phyloP scores from a whole-genome alignment of 1,284 basidiomycete species.

The Pascua sp. region DNA sequence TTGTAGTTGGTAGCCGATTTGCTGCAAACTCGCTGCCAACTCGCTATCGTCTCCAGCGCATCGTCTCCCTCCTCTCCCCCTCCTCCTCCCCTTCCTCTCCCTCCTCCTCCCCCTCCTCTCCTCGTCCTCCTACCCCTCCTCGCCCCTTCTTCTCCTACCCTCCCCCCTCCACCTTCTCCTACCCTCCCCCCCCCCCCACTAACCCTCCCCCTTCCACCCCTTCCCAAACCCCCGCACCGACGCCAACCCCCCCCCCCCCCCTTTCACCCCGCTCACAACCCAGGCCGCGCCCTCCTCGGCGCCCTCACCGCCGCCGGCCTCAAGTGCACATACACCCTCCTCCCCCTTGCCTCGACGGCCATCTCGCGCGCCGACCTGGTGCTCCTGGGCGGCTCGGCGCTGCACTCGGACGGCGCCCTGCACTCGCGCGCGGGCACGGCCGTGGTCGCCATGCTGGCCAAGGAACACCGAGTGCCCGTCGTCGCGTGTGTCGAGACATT shows the following conservation, averaged over 20 bases:
- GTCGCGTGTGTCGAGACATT: constrained; percentile 98
- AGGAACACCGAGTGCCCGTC: constrained; percentile 82
- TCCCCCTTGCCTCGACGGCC: constrained; percentile 81
- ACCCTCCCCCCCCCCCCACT: not conserved
- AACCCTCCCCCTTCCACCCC: not conserved
- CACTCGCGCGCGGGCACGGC: constrained; percentile 94
- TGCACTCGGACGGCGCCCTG: constrained; percentile 91
- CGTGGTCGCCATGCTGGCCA: constrained; percentile 92
- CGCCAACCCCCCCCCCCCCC: not conserved
- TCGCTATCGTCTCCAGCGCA: not conserved
- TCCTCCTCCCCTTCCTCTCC: not conserved
- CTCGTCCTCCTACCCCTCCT: not conserved
- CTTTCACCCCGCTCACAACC: not conserved
- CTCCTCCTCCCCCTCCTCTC: not conserved
- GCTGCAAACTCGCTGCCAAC: not conserved
- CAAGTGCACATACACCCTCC: constrained; percentile 84
- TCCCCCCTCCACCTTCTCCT: not conserved
- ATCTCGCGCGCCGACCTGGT: constrained; percentile 76
- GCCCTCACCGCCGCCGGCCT: constrained; percentile 70
- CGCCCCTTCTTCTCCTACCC: not conserved
- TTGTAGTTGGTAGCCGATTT: not conserved
- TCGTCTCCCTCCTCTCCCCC: not conserved
- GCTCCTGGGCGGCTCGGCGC: constrained; percentile 86
- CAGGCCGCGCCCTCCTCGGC: constrained; percentile 75
- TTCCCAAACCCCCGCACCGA: not conserved